Conservation (phyloP, 371 early-diverging fungal species). For the Mortierella sp. region DNA sequence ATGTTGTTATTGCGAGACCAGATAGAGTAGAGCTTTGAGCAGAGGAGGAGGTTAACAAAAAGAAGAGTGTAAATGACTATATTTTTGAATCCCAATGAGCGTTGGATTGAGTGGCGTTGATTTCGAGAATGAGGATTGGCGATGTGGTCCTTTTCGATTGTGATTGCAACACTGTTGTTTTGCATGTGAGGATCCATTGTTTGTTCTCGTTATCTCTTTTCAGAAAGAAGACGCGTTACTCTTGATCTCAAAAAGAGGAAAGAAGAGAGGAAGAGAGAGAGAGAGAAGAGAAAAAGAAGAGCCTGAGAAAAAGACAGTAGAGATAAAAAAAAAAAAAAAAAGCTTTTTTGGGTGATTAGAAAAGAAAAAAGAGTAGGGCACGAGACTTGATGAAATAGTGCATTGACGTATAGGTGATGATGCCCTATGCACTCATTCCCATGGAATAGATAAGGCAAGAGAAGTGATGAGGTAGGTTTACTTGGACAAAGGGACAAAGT, state of each 20-base stretch:
- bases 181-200: neutral
- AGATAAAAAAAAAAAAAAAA: neutral
- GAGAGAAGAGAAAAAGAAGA: no score
- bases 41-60: slow-evolving; percentile 38
- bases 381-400: no score
- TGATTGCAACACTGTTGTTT: slow-evolving; percentile 7
- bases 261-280: neutral
- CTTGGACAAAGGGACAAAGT: neutral
- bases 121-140: slow-evolving; percentile 7
- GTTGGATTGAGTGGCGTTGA: slow-evolving; percentile 12
- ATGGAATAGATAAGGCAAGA: neutral
- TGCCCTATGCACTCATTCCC: no score
- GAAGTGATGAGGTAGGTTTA: no score
- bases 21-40: slow-evolving; percentile 25
- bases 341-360: neutral
- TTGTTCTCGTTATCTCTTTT: neutral
- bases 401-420: no score
- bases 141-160: slow-evolving; percentile 17
- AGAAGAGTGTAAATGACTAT: slow-evolving; percentile 43
- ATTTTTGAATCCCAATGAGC: slow-evolving; percentile 41
- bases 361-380: no score
- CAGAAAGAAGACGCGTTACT: no score
- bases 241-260: neutral
- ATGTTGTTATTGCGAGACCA: slow-evolving; percentile 7
- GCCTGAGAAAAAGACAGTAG: neutral